Evolutionary conservation across 169 alveolate species (phyloP), one percentile per base, ranked within the genome.

Genomic region (Eimeria acervulina): DNA sequence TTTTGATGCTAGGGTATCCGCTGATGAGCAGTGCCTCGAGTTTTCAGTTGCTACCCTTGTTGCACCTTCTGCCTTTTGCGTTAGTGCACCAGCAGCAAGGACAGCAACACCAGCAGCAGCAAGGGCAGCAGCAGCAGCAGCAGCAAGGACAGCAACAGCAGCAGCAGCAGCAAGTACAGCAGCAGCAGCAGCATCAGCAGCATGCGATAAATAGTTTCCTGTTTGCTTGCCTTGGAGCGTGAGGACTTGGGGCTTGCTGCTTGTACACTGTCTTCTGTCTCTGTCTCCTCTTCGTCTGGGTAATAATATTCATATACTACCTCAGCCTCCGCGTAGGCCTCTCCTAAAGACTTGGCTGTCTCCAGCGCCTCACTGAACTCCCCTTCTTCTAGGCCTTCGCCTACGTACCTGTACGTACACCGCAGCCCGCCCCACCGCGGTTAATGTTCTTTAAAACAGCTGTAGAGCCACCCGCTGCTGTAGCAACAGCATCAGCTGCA

Each of bases 381-480:
- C 33, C 95, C 95, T 31, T 90, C 95, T 33, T 90, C 95, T 51
- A 90, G 21, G 12, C 95, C 95, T 44, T 90, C 95, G 8, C 61
- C 38, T 31, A 90, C 87, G 51, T 66, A 90, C 88, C 95, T 90
- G 88, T 19, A 88, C 19, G 40, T 13, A 88, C 17, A 38, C 72
- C 63, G 36, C 23, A 15, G n/a, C 13, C 31, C 33, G 44, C 31
- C 31, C 44, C 83, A 31, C 17, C 83, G 12, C 83, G 83, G 78
- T 17, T 47, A 19, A 36, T 8, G 78, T 8, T 21, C 44, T 28
- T 47, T 0, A n/a, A 66, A 44, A 21, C 90, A 42, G 90, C 42
- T 63, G 74, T n/a, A 63, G 74, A 17, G 19, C 31, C 74, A 63
- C 10, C n/a, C 12, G 74, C 74, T 23, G 15, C 66, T 12, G 36